Evolutionary conservation across 306 rosid genomes (phyloP), one percentile per base, ranked within the genome.

Genomic region (Biancaea sappan): DNA sequence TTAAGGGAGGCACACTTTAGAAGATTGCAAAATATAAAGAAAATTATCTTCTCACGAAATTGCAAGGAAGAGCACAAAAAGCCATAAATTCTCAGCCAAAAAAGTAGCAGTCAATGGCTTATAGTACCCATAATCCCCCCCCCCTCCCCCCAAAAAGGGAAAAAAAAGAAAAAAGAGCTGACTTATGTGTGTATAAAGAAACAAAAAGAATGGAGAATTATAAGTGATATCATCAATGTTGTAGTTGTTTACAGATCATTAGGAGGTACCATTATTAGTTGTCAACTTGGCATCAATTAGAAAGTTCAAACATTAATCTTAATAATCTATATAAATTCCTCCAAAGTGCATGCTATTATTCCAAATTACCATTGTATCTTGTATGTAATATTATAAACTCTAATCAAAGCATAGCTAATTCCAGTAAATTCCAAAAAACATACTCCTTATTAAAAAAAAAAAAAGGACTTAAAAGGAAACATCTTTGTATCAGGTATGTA

Each of bases 1-100:
- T 75, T n/a, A 71, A 78, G 62, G 15, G 64, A 34, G 84, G 69
- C 66, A 71, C 69, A 54, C 41, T 43, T 76, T 78, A 79, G 82
- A 84, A 61, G 75, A 25, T 46, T 62, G 62, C n/a, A 81, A 70
- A 69, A 79, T n/a, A 34, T 47, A 62, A 43, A 56, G 65, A 60
- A 34, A 37, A 74, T 58, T 8, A 38, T 46, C 37, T 63, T 57
- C 54, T 46, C 67, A 62, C 43, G 61, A 73, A 46, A 6, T 19
- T 3, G 19, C 18, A 68, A 3, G 18, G 29, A 48, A 28, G 26
- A n/a, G 32, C 6, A 64, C 1, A 64, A 5, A 16, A 6, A 44
- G 12, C 8, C 2, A 1, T 6, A 1, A 13, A 35, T 26, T 31
- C 21, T 24, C 8, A 12, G 61, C 34, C n/a, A 28, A 57, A 28